Percentiles rank a stretch among this genome's conserved stretches.
These are phyloP conservation scores for Salix udensis DNA, from an alignment of 345 rosid genomes.

Conservation along the genomic window DNA sequence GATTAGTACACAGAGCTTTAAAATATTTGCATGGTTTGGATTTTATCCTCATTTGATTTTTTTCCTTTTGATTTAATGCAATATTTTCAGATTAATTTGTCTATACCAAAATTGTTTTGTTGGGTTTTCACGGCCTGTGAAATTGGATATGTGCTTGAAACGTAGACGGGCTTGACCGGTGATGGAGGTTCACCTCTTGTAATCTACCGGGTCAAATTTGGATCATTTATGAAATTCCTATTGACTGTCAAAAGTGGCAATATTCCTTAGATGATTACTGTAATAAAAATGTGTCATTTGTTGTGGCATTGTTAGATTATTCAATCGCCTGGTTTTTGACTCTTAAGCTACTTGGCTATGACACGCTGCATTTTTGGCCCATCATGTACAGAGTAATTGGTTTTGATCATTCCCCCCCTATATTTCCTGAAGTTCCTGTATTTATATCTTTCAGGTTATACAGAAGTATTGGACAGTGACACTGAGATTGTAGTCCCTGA, in stretches of 20 bases:
- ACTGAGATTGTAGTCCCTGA: constrained; percentile 73
- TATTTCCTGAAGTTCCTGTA: background rate
- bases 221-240: background rate
- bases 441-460: constrained; percentile 54
- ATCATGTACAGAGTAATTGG: background rate
- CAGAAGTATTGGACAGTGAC: constrained; percentile 58
- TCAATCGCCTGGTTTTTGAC: background rate
- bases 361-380: background rate
- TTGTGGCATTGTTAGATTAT: background rate
- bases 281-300: background rate
- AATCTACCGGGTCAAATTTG: no score
- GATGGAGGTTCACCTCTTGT: no score
- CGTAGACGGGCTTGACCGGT: no score
- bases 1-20: no score
- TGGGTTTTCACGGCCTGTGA: no score
- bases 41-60: no score
- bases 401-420: background rate
- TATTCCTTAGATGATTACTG: no score
- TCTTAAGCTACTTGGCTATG: background rate
- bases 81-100: no score
- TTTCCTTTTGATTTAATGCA: no score
- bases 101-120: no score
- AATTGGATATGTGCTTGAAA: no score
- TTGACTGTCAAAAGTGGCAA: background rate
- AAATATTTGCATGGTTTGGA: no score